Conservation (phyloP, 768 basidiomycete genomes). For the Collybiopsis confluens region DNA sequence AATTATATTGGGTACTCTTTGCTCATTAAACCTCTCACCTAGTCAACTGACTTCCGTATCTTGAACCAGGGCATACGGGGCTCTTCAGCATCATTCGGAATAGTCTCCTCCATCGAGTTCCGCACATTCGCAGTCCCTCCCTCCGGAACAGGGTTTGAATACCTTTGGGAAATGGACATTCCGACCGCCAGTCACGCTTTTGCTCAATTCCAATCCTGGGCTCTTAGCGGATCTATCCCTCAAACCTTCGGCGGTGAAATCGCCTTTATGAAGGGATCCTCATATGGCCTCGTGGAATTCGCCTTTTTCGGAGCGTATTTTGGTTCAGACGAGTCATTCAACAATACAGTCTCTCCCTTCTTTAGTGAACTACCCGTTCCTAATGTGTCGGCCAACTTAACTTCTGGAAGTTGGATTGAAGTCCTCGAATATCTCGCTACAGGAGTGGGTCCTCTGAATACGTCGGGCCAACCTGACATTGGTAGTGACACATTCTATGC, state of each 20-base stretch:
- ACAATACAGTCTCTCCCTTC: slow-evolving; percentile 11
- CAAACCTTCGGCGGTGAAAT: slow-evolving; percentile 12
- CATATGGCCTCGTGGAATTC: slow-evolving; percentile 7
- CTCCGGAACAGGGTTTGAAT: neutral
- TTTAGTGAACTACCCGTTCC: slow-evolving; percentile 1
- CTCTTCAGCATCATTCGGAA: slow-evolving; percentile 14
- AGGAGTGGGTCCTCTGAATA: slow-evolving; percentile 9
- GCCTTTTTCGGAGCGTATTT: slow-evolving; percentile 10
- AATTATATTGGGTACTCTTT: slow-evolving; percentile 24
- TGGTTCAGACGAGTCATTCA: slow-evolving; percentile 10
- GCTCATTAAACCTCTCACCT: neutral
- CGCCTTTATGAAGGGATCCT: neutral
- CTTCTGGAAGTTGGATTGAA: slow-evolving; percentile 10
- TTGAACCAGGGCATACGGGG: slow-evolving; percentile 10
- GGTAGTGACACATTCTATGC: slow-evolving; percentile 13
- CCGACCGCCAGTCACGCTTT: slow-evolving; percentile 5
- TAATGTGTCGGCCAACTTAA: neutral
- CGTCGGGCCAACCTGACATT: slow-evolving; percentile 4
- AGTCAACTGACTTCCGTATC: too few species aligned
- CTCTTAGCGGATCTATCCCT: slow-evolving; percentile 1
- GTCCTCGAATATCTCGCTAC: slow-evolving; percentile 4
- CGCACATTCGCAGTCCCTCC: slow-evolving; percentile 6
- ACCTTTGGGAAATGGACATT: slow-evolving; percentile 9
- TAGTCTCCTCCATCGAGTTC: slow-evolving; percentile 10
- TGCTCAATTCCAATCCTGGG: slow-evolving; percentile 9